Evolutionary conservation across 1,284 basidiomycete species (phyloP).

Genomic region (Fistulina hepatica): DNA sequence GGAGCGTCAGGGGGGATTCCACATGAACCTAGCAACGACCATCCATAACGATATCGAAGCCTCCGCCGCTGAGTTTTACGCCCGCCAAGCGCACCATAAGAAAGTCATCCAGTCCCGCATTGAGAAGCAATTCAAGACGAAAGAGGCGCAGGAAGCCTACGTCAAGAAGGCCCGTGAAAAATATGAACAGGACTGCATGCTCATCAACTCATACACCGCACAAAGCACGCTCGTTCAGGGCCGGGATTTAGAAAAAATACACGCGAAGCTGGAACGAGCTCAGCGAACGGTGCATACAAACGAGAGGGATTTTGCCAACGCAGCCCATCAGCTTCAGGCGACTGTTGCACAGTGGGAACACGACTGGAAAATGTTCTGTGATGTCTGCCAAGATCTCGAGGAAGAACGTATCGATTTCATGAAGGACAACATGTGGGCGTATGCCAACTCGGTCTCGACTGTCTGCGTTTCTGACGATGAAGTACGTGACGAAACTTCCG

Average conservation of each 20-base stretch:
- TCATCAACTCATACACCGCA: conserved; percentile 93
- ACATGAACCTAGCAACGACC: conserved; percentile 61
- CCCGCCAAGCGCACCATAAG: conserved; percentile 65
- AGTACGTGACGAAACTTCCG: conserved; percentile 36
- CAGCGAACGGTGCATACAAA: conserved; percentile 84
- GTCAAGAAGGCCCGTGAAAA: conserved; percentile 86
- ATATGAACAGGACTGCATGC: conserved; percentile 89
- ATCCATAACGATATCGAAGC: conserved; percentile 73
- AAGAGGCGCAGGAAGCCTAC: conserved; percentile 74
- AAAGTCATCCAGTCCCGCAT: conserved; percentile 62
- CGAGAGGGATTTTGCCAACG: conserved; percentile 86
- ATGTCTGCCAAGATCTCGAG: conserved; percentile 92
- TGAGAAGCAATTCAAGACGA: conserved; percentile 83
- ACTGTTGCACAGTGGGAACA: conserved; percentile 84
- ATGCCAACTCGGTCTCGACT: conserved; percentile 90
- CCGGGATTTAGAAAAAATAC: conserved; percentile 86
- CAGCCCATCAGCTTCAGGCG: conserved; percentile 71
- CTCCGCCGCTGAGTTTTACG: conserved; percentile 51
- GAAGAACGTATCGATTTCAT: conserved; percentile 89
- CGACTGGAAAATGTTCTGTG: conserved; percentile 91
- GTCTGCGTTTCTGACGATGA: conserved; percentile 96
- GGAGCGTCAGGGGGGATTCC: conserved; percentile 66
- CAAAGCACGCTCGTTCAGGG: conserved; percentile 91
- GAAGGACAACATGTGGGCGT: conserved; percentile 94
- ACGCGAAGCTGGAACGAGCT: conserved; percentile 79